Percentiles rank a stretch among this genome's conserved stretches.
phyloP scores from a whole-genome alignment of 169 alveolate genomes.

The Plasmodium adleri region DNA sequence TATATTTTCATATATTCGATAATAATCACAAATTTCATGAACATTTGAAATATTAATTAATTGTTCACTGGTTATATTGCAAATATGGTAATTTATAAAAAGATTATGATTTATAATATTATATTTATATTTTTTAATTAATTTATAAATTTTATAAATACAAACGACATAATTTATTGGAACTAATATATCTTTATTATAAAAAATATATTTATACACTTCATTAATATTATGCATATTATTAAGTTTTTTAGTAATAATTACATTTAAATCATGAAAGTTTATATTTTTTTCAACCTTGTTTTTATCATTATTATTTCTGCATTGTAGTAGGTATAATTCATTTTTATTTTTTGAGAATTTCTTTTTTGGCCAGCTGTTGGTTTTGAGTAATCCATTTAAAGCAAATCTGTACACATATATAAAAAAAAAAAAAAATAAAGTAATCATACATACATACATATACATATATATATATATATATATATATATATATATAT shows the following conservation, averaged over 20 bases:
- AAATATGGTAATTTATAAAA: conserved; percentile 26
- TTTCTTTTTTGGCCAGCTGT: conserved; percentile 71
- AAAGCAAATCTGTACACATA: conserved; percentile 21
- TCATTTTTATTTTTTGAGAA: conserved; percentile 65
- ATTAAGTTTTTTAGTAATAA: conserved; percentile 45
- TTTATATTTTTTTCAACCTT: conserved; percentile 15
- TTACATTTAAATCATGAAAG: conserved; percentile 51
- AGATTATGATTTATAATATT: conserved; percentile 20
- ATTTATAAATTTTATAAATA: conserved; percentile 56
- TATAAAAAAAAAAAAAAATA: not conserved
- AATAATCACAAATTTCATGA: conserved; percentile 19
- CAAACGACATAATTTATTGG: conserved; percentile 71
- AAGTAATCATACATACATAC: not conserved
- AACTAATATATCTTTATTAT: conserved; percentile 66
- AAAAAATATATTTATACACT: conserved; percentile 64
- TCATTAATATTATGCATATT: conserved; percentile 61
- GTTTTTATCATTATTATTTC: conserved; percentile 3
- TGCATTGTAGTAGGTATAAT: conserved; percentile 17
- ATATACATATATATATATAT: not conserved
- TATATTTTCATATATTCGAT: conserved; percentile 13
- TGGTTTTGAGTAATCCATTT: conserved; percentile 42
- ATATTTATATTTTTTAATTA: conserved; percentile 42
- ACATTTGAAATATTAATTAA: conserved; percentile 17
- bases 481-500: not conserved
- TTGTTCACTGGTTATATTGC: conserved; percentile 23